A percentile compares a stretch with the other conserved stretches of the same genome.
These are phyloP conservation scores for Lactarius sanguifluus DNA, from an alignment of 768 basidiomycete species.

Conservation along the genomic window DNA sequence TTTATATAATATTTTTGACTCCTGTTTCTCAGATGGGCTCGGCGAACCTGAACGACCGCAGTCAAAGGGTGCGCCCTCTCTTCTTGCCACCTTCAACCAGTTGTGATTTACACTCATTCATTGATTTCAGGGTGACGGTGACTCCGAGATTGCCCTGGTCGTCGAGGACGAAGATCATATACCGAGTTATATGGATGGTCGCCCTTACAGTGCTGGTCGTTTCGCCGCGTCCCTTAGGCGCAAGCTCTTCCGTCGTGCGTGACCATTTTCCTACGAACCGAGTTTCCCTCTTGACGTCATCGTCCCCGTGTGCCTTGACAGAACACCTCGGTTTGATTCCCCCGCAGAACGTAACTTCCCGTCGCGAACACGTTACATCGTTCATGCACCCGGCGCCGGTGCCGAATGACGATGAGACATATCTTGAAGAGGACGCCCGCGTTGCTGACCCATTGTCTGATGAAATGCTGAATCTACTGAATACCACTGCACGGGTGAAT, in stretches of 20 bases:
- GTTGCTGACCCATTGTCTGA: constrained; percentile 81
- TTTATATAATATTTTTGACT: background rate
- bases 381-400: constrained; percentile 82
- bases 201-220: constrained; percentile 65
- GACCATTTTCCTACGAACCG: background rate
- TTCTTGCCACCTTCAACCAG: background rate
- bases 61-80: constrained; percentile 55
- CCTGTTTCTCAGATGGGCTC: constrained; percentile 74
- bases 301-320: constrained; percentile 32
- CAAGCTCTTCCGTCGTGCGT: constrained; percentile 73
- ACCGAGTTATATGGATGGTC: constrained; percentile 73
- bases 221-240: constrained; percentile 86
- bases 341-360: constrained; percentile 57
- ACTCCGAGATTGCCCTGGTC: constrained; percentile 91
- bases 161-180: constrained; percentile 87
- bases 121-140: constrained; percentile 71
- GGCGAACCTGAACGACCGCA: constrained; percentile 89
- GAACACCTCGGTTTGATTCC: constrained; percentile 86
- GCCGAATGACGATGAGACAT: constrained; percentile 66
- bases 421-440: constrained; percentile 52
- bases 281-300: constrained; percentile 17
- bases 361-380: constrained; percentile 44
- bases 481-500: constrained; percentile 72
- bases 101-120: constrained; percentile 9
- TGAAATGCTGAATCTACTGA: constrained; percentile 59